phyloP scores from a whole-genome alignment of 805 yeast genomes.

The Henningerozyma blattae region DNA sequence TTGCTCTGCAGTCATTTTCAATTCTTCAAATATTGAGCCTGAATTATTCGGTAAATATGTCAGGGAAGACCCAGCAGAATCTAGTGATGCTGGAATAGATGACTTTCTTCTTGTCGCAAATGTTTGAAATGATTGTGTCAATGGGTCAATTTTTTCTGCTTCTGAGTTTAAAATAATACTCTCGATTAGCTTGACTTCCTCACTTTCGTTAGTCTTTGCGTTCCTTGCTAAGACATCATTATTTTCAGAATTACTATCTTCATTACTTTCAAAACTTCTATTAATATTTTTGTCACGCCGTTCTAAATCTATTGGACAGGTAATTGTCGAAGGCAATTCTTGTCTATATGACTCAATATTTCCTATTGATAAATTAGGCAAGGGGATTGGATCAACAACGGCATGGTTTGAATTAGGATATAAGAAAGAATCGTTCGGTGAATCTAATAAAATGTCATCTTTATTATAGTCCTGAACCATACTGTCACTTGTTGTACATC shows the following conservation, averaged over 20 bases:
- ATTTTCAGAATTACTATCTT: too few species aligned
- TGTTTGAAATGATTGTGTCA: background rate
- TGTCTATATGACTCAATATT: too few species aligned
- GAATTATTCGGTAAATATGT: conserved; percentile 8
- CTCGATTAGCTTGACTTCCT: too few species aligned
- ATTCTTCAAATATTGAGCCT: conserved; percentile 6
- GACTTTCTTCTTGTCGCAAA: conserved; percentile 2
- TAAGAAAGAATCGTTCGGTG: background rate
- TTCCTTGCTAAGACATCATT: too few species aligned
- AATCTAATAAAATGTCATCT: background rate
- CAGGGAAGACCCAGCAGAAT: conserved; percentile 11
- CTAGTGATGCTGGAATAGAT: conserved; percentile 6
- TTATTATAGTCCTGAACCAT: conserved; percentile 1
- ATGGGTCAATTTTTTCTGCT: too few species aligned
- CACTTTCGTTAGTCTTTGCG: too few species aligned
- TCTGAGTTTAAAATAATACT: too few species aligned
- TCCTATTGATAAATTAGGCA: conserved; percentile 20
- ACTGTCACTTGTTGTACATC: conserved; percentile 6
- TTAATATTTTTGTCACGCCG: too few species aligned
- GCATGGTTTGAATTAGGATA: conserved; percentile 12
- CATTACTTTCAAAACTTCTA: too few species aligned
- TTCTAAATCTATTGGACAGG: too few species aligned
- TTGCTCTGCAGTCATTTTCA: conserved; percentile 16
- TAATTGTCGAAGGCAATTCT: too few species aligned
- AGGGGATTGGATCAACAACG: conserved; percentile 26